Conservation (phyloP, 371 early-diverging fungal species). For the Apophysomyces elegans region DNA sequence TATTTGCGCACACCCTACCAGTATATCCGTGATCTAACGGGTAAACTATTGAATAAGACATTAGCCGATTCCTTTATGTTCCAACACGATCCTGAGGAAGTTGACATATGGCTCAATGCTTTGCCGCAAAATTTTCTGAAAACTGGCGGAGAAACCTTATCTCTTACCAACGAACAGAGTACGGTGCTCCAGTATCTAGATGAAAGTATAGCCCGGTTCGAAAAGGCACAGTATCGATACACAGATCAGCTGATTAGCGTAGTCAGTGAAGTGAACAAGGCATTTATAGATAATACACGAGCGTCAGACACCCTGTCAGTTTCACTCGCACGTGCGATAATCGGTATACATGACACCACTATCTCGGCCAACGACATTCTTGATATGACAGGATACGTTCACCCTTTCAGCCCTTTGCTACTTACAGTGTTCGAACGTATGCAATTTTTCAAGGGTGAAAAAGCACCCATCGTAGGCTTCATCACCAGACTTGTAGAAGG, state of each 20-base stretch:
- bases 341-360: constrained; percentile 15
- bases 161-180: constrained; percentile 43
- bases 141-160: constrained; percentile 11
- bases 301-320: not conserved
- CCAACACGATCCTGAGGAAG: constrained; percentile 64
- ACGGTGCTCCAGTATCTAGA: constrained; percentile 66
- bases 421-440: constrained; percentile 57
- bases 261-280: constrained; percentile 26
- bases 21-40: constrained; percentile 54
- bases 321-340: constrained; percentile 1
- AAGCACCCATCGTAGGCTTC: constrained; percentile 38
- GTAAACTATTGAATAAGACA: constrained; percentile 50
- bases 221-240: constrained; percentile 64
- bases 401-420: constrained; percentile 64
- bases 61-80: constrained; percentile 70
- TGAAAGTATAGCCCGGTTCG: constrained; percentile 63
- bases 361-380: constrained; percentile 11
- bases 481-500: constrained; percentile 36
- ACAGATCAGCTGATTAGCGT: constrained; percentile 58
- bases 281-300: not conserved
- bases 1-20: constrained; percentile 58
- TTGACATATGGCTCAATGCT: constrained; percentile 64
- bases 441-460: constrained; percentile 50
- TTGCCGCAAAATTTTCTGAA: constrained; percentile 41
- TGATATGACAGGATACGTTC: constrained; percentile 23